Percentiles rank a stretch among this genome's conserved stretches.
phyloP scores from a whole-genome alignment of 1,139 yeast genomes.

The Diutina sp. region DNA sequence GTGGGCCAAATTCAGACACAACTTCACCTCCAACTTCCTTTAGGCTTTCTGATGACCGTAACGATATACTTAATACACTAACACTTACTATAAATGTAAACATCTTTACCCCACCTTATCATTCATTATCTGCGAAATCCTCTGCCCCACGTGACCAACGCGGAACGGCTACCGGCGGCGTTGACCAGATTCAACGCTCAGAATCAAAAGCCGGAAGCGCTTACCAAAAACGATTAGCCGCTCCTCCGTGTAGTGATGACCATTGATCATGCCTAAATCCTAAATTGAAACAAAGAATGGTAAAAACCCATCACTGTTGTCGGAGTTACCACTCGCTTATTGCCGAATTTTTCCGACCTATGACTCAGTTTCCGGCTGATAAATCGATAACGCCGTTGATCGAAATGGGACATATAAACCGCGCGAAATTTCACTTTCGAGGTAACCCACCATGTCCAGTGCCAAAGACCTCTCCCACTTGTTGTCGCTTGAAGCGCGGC shows the following conservation, averaged over 20 bases:
- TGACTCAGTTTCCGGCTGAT: neutral
- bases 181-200: neutral
- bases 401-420: neutral
- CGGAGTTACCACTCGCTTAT: neutral
- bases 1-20: slow-evolving; percentile 27
- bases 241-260: neutral
- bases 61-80: neutral
- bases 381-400: neutral
- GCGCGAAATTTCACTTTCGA: neutral
- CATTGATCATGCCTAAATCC: neutral
- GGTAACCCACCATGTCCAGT: slow-evolving; percentile 3
- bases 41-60: neutral
- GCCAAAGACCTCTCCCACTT: slow-evolving; percentile 65
- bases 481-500: slow-evolving; percentile 65
- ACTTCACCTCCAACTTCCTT: slow-evolving; percentile 18
- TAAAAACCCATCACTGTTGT: no score
- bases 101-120: neutral
- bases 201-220: neutral
- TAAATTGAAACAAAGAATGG: no score
- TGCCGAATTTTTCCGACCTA: neutral
- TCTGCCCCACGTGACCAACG: neutral
- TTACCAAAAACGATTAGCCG: neutral
- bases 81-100: neutral
- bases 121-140: neutral
- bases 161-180: neutral